These are phyloP conservation scores for Pichia nakasei DNA, from an alignment of 805 yeast genomes.

Conservation along the genomic window DNA sequence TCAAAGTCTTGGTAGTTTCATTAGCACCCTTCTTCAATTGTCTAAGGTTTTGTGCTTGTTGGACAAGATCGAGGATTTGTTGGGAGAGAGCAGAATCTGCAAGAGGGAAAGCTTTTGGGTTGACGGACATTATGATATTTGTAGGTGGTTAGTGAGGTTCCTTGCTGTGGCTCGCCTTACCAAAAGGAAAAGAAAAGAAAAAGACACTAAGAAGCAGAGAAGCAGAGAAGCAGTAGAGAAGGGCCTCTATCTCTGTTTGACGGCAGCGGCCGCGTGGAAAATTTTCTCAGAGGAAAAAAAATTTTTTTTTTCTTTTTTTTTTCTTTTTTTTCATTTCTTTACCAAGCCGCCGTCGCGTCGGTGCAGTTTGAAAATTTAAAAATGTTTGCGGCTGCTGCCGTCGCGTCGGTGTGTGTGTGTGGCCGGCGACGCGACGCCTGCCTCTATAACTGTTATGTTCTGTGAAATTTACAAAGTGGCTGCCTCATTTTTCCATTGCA, in stretches of 20 bases:
- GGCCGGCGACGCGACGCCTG: no score
- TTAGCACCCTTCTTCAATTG: constrained; percentile 99
- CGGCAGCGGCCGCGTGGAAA: no score
- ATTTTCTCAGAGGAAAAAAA: not conserved
- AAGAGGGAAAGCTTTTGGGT: constrained; percentile 98
- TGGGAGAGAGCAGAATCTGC: constrained; percentile 94
- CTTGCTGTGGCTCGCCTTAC: constrained; percentile 45
- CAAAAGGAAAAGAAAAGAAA: not conserved
- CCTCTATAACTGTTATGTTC: no score
- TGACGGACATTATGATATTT: constrained; percentile 65
- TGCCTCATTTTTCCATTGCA: not conserved
- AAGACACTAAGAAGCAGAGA: not conserved
- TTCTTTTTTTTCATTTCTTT: no score
- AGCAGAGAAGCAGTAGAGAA: not conserved
- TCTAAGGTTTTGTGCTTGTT: constrained; percentile 95
- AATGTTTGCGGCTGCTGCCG: no score
- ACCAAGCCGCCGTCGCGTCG: no score
- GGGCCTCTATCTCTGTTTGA: no score
- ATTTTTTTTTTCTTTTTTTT: not conserved
- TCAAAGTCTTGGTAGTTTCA: constrained; percentile 97
- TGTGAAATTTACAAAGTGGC: no score
- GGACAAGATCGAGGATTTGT: constrained; percentile 95
- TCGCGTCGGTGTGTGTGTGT: no score
- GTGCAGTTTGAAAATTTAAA: no score
- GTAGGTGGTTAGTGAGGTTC: constrained; percentile 30